Percentiles rank a stretch among this genome's conserved stretches.
Conservation (phyloP, 306 rosid species). For the Lathyrus sativus region DNA sequence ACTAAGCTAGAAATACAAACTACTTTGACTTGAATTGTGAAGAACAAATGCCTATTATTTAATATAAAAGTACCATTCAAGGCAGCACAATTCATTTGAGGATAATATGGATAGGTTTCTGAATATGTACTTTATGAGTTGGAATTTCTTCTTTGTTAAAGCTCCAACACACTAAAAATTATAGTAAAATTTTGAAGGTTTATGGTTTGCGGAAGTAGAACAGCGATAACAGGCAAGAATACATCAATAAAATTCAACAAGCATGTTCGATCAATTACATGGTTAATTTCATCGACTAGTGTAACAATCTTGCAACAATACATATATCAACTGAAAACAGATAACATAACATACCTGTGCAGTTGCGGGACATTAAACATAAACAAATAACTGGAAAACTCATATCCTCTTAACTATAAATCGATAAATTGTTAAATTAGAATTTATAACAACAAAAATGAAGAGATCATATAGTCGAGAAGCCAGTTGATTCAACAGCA, state of each 20-base stretch:
- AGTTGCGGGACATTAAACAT: conserved; percentile 11
- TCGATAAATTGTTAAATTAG: not conserved
- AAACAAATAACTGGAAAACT: not conserved
- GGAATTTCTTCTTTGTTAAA: too few species aligned
- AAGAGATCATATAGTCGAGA: conserved; percentile 2
- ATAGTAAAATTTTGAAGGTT: too few species aligned
- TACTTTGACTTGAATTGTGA: too few species aligned
- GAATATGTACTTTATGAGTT: too few species aligned
- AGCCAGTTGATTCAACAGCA: conserved; percentile 8
- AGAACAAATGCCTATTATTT: too few species aligned
- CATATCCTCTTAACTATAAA: conserved; percentile 23
- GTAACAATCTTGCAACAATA: conserved; percentile 1
- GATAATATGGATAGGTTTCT: too few species aligned
- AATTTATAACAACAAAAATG: conserved; percentile 7
- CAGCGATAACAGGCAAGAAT: too few species aligned
- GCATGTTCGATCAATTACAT: not conserved
- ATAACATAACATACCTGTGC: not conserved
- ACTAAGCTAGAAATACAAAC: too few species aligned
- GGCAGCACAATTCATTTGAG: too few species aligned
- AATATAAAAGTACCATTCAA: too few species aligned
- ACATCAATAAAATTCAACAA: not conserved
- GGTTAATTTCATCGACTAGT: not conserved
- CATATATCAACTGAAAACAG: not conserved
- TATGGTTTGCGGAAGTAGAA: too few species aligned
- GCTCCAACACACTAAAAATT: too few species aligned